Evolutionary conservation across 148 eudicot genomes (phyloP).

Genomic region (Oxyria digyna): DNA sequence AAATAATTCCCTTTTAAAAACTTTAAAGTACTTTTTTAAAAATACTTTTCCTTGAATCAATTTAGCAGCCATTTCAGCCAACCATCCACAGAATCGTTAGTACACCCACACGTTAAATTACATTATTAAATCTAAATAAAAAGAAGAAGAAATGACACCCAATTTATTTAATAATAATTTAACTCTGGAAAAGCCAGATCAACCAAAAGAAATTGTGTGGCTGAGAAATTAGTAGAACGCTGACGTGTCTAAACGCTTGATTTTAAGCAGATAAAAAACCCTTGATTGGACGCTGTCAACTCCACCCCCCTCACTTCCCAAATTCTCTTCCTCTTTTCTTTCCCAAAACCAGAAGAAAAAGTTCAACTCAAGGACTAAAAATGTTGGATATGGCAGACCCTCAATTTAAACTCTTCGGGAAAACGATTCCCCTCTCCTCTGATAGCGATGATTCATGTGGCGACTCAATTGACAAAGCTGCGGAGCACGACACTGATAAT

Average conservation of each 20-base stretch:
- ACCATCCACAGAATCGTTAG: neutral
- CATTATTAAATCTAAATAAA: neutral
- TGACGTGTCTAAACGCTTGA: constrained; percentile 56
- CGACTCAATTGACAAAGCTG: constrained; percentile 8
- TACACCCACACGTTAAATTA: neutral
- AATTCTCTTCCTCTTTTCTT: neutral
- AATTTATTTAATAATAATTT: neutral
- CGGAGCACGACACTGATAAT: neutral
- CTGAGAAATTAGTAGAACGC: constrained; percentile 28
- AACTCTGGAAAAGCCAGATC: neutral
- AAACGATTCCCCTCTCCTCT: constrained; percentile 28
- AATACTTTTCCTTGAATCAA: too few relatives aligned
- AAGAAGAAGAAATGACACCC: neutral
- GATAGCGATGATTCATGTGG: constrained; percentile 6
- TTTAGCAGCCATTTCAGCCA: too few relatives aligned
- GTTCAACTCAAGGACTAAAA: neutral
- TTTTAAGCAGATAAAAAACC: constrained; percentile 46
- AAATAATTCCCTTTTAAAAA: too few relatives aligned
- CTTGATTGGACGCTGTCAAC: constrained; percentile 30
- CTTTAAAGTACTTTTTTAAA: too few relatives aligned
- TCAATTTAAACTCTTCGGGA: constrained; percentile 71
- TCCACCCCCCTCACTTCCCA: neutral
- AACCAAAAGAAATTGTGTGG: constrained; percentile 53
- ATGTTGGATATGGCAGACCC: constrained; percentile 38
- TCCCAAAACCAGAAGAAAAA: neutral